Evolutionary conservation across 257 asterid genomes (phyloP).

Genomic region (Plectranthus barbatus): DNA sequence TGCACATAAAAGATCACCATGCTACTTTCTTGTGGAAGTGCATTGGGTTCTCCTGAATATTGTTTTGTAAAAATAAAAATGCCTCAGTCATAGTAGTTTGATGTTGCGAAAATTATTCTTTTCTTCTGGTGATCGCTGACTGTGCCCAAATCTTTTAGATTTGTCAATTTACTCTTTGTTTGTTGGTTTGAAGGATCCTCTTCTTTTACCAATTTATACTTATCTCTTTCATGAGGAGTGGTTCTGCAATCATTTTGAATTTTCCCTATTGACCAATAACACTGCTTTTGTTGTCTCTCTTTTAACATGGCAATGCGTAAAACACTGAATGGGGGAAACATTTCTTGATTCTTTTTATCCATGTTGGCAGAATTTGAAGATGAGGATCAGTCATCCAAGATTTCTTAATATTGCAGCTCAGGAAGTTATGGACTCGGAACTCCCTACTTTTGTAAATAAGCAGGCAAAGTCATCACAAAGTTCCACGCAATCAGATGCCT

Average conservation of each 20-base stretch:
- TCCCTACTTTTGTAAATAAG: slow-evolving; percentile 67
- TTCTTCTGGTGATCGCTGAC: neutral
- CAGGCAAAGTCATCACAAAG: slow-evolving; percentile 28
- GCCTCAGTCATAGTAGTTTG: neutral
- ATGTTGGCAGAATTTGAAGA: slow-evolving; percentile 76
- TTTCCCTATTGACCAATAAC: neutral
- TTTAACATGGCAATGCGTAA: neutral
- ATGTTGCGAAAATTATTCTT: neutral
- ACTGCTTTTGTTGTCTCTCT: slow-evolving; percentile 1
- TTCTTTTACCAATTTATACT: neutral
- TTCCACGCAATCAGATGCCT: slow-evolving; percentile 24
- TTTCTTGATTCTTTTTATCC: slow-evolving; percentile 16
- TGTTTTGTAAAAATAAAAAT: neutral
- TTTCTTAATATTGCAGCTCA: slow-evolving; percentile 61
- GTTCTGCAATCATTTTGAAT: neutral
- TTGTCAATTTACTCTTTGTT: neutral
- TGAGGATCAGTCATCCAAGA: slow-evolving; percentile 79
- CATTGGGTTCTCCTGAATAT: neutral
- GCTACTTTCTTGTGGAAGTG: too few species aligned
- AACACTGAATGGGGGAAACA: slow-evolving; percentile 3
- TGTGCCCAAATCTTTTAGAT: neutral
- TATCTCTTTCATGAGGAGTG: neutral
- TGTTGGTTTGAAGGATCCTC: neutral
- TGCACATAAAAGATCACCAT: too few species aligned
- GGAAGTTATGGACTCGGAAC: slow-evolving; percentile 47